Base-by-base conservation (phyloP, 805 yeast species). In the Maudiozyma turicensis region DNA sequence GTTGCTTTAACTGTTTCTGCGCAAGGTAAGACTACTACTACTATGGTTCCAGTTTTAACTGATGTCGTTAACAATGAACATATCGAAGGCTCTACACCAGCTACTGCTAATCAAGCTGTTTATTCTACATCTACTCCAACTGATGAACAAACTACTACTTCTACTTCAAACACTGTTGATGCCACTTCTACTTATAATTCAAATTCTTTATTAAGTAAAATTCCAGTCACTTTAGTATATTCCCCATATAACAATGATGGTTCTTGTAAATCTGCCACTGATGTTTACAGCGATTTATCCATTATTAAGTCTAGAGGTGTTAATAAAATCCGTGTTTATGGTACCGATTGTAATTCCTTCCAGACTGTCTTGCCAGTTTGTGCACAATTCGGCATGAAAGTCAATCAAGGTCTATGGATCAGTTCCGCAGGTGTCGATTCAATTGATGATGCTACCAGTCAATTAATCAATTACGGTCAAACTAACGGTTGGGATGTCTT, bases 331-430 rank as follows among this genome's bases (percentile, higher is more conserved):
- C 80, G 97, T 71, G 64, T 87, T 47, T 90, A 90, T 63, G 95
- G 95, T 57, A 84, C 86, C 50, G 97, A 90, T 66, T 90, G 97
- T 71, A 73, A 77, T 63, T 77, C 84, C 29, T 67, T 86, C 45
- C 60, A 74, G 32, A 80, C 84, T 3, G 80, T 88, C 38, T 73
- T 80, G 57, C 86, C 93, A 45, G 74, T 73, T 39, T 77, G 84
- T 56, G 58, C 60, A 28, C 46, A 64, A 11, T 67, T 84, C 47
- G 95, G 95, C 4, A 64, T 90, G 46, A 78, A 70, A 38, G 78
- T 89, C 50, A 84, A 86, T 66, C 96, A 87, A 72, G 96, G 97
- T 45, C 76, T 90, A 67, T 90, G 93, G 90, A 81, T 90, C 54
- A 64, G 74, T 43, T 52, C 68, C 15, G 71, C 65, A 30, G 95